Percentiles rank a stretch among this genome's conserved stretches.
Evolutionary conservation across 2,329 filamentous ascomycete species (phyloP).

Genomic region (Pezicula rhizophila): DNA sequence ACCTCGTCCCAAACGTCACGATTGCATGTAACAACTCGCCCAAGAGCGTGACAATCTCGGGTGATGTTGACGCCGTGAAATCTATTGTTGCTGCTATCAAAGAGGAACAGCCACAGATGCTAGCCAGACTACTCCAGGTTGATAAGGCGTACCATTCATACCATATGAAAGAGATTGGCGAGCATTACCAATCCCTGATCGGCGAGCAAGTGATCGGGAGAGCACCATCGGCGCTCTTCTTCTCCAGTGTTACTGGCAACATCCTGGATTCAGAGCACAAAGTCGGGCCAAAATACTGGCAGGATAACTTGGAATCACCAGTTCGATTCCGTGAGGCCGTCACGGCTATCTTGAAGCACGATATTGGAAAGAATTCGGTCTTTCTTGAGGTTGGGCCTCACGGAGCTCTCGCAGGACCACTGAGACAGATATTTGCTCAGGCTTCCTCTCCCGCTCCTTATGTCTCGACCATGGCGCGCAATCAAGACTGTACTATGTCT

Average conservation of each 20-base stretch:
- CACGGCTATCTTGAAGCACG: slow-evolving; percentile 1
- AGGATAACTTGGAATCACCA: slow-evolving; percentile 2
- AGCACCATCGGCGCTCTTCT: background rate
- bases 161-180: slow-evolving; percentile 3
- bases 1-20: slow-evolving; percentile 6
- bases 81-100: background rate
- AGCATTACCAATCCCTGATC: background rate
- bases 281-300: slow-evolving; percentile 1
- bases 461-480: background rate
- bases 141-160: slow-evolving; percentile 17
- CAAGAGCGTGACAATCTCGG: slow-evolving; percentile 13
- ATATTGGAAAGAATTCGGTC: slow-evolving; percentile 7
- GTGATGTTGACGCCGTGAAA: slow-evolving; percentile 2
- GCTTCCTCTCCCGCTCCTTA: background rate
- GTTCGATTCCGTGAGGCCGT: slow-evolving; percentile 4
- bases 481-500: background rate
- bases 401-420: too few species aligned
- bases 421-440: too few species aligned
- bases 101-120: slow-evolving; percentile 7
- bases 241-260: background rate
- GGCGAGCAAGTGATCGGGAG: too few species aligned
- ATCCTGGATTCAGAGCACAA: background rate
- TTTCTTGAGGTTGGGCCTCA: slow-evolving; percentile 23
- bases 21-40: slow-evolving; percentile 23
- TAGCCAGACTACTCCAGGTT: slow-evolving; percentile 12